phyloP scores from a whole-genome alignment of 192 early-diverging fungal species.

The Funneliformis geosporum region DNA sequence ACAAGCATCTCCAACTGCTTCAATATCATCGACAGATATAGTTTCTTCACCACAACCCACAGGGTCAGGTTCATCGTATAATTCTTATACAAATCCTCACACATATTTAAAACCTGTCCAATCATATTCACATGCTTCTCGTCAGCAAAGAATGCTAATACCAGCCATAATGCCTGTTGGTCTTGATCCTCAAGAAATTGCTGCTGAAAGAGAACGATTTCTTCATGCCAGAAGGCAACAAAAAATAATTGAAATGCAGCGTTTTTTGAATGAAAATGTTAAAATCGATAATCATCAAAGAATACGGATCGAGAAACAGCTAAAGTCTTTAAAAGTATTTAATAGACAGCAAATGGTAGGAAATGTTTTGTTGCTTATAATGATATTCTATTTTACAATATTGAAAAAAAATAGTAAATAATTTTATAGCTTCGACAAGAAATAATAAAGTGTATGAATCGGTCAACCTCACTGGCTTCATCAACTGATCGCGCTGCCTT shows the following conservation, averaged over 20 bases:
- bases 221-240: conserved; percentile 68
- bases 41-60: conserved; percentile 37
- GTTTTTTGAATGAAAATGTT: too few species aligned
- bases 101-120: conserved; percentile 58
- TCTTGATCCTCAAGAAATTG: conserved; percentile 76
- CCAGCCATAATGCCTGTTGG: conserved; percentile 75
- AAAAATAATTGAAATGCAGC: conserved; percentile 57
- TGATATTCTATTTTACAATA: not conserved
- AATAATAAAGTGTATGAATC: conserved; percentile 70
- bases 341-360: conserved; percentile 51
- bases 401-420: not conserved
- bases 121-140: conserved; percentile 50
- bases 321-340: not conserved
- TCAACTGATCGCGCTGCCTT: conserved; percentile 75
- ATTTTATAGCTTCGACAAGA: conserved; percentile 62
- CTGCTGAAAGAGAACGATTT: conserved; percentile 74
- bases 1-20: conserved; percentile 24
- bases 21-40: conserved; percentile 1
- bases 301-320: too few species aligned
- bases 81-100: conserved; percentile 58
- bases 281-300: too few species aligned
- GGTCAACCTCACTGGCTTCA: conserved; percentile 77
- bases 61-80: conserved; percentile 46
- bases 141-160: conserved; percentile 70
- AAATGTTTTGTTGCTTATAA: conserved; percentile 38